phyloP scores from a whole-genome alignment of 331 rosid species.

The Erythrophleum ivorense region DNA sequence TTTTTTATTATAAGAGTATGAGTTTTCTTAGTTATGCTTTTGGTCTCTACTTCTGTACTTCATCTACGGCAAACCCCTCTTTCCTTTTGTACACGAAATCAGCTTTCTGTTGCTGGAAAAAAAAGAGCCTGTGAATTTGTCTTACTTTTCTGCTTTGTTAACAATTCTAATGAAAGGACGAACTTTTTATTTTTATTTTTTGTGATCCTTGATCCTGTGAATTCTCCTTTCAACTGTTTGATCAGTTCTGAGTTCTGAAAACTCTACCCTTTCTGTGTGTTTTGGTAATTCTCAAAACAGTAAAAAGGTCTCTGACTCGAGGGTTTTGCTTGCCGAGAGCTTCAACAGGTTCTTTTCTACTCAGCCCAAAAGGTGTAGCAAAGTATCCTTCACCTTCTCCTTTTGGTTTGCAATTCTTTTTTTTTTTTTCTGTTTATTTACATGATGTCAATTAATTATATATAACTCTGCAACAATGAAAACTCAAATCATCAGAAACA shows the following conservation, averaged over 20 bases:
- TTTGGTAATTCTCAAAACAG: conserved; percentile 44
- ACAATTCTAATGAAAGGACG: background rate
- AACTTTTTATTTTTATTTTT: background rate
- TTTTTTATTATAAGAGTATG: conserved; percentile 3
- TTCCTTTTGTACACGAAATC: background rate
- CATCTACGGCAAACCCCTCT: conserved; percentile 5
- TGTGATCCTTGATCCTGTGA: conserved; percentile 13
- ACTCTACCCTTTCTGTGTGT: conserved; percentile 36
- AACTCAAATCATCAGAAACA: background rate
- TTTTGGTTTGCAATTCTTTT: conserved; percentile 2
- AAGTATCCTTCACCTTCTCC: background rate
- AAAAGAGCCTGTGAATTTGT: background rate
- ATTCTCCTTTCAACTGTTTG: conserved; percentile 32
- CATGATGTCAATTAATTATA: background rate
- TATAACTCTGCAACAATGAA: background rate
- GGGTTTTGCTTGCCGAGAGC: conserved; percentile 50
- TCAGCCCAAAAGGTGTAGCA: conserved; percentile 50
- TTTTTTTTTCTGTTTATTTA: background rate
- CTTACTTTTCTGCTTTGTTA: background rate
- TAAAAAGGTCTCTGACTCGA: conserved; percentile 39
- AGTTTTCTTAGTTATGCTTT: conserved; percentile 1
- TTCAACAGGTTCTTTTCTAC: conserved; percentile 58
- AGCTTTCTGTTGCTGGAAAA: conserved; percentile 3
- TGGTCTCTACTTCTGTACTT: conserved; percentile 22
- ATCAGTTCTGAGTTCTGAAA: conserved; percentile 12